Conservation (phyloP, 2,329 filamentous ascomycete species). For the Ceratocystiopsis sp. region DNA sequence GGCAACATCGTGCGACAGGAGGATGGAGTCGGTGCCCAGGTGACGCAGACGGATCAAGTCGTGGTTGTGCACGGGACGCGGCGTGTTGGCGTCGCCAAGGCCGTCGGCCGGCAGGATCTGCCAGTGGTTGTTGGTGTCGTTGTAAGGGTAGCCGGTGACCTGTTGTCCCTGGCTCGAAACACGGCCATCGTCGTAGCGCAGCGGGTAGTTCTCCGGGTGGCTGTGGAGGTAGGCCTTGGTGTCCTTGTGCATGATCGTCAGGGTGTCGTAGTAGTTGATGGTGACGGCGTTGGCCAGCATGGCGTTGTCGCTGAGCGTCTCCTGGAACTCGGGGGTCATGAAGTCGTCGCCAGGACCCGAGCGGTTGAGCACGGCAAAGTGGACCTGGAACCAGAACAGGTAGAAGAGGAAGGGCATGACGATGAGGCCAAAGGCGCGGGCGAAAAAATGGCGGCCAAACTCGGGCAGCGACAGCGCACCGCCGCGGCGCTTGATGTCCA, state of each 20-base stretch:
- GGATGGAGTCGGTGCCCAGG: constrained; percentile 65
- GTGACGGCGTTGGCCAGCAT: constrained; percentile 77
- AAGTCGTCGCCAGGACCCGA: constrained; percentile 96
- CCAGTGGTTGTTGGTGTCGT: constrained; percentile 99
- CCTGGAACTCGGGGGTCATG: constrained; percentile 97
- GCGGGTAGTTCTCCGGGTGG: constrained; percentile 72
- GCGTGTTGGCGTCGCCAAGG: constrained; percentile 36
- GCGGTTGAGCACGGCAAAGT: constrained; percentile 74
- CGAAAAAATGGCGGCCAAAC: constrained; percentile 80
- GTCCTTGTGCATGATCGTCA: constrained; percentile 88
- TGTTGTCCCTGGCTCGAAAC: constrained; percentile 97
- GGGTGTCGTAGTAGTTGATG: constrained; percentile 78
- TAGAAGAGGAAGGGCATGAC: constrained; percentile 93
- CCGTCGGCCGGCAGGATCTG: constrained; percentile 61
- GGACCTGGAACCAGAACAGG: constrained; percentile 99
- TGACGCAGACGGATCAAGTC: constrained; percentile 79
- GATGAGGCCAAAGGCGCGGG: constrained; percentile 72
- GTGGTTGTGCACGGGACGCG: constrained; percentile 59
- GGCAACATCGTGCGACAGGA: constrained; percentile 90
- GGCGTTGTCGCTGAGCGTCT: constrained; percentile 84
- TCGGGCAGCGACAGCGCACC: constrained; percentile 64
- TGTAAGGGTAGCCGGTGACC: constrained; percentile 93
- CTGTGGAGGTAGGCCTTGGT: constrained; percentile 94
- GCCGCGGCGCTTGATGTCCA: constrained; percentile 72
- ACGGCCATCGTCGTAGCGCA: constrained; percentile 92